Evolutionary conservation across 768 basidiomycete genomes (phyloP).

Genomic region (Candolleomyces aberdarensis): DNA sequence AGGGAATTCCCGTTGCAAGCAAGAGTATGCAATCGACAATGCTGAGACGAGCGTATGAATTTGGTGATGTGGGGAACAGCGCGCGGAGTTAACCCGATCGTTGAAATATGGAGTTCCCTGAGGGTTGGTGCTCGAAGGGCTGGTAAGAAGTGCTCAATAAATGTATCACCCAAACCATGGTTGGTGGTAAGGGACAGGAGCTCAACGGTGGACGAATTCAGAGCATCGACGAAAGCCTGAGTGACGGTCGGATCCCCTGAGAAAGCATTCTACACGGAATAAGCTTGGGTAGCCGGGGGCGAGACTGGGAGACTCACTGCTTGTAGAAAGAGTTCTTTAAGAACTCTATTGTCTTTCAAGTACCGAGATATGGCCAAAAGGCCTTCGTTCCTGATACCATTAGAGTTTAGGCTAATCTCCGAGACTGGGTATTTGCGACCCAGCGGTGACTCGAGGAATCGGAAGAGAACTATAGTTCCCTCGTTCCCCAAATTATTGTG

Average conservation of each 20-base stretch:
- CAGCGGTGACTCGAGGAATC: slow-evolving; percentile 47
- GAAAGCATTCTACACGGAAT: slow-evolving; percentile 18
- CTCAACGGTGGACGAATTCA: slow-evolving; percentile 54
- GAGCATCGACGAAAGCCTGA: slow-evolving; percentile 39
- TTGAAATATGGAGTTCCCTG: slow-evolving; percentile 54
- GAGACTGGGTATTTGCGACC: slow-evolving; percentile 45
- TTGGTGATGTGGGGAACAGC: slow-evolving; percentile 40
- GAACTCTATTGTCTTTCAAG: slow-evolving; percentile 39
- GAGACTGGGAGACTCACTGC: slow-evolving; percentile 39
- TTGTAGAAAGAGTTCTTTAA: slow-evolving; percentile 54
- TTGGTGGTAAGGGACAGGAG: slow-evolving; percentile 51
- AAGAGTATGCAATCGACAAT: background rate
- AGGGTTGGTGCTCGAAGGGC: slow-evolving; percentile 45
- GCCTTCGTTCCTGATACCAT: slow-evolving; percentile 52
- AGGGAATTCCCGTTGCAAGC: slow-evolving; percentile 42
- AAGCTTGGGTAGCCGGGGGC: background rate
- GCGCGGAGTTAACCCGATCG: slow-evolving; percentile 40
- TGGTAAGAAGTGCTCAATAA: slow-evolving; percentile 49
- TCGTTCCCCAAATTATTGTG: slow-evolving; percentile 56
- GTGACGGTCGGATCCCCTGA: slow-evolving; percentile 33
- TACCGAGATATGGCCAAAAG: slow-evolving; percentile 53
- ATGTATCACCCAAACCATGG: slow-evolving; percentile 45
- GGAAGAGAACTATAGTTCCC: slow-evolving; percentile 53
- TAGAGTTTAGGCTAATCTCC: slow-evolving; percentile 58
- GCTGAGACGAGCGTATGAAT: slow-evolving; percentile 34